These are phyloP conservation scores for Plasmodium berghei DNA, from an alignment of 169 alveolate genomes.

Conservation along the genomic window DNA sequence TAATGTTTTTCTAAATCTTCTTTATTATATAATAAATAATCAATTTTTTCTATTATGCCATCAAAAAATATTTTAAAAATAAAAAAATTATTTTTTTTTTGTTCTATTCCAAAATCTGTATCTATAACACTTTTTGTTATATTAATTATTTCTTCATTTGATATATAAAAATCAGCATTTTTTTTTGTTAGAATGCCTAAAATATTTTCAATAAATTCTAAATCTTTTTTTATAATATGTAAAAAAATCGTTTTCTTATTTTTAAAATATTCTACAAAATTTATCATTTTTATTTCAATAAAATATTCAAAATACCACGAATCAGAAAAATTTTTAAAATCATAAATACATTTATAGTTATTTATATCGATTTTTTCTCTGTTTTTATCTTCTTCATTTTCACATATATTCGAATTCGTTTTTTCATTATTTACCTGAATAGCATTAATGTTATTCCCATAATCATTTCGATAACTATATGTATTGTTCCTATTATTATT, in stretches of 20 bases:
- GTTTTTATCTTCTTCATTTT: background rate
- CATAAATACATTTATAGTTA: slow-evolving; percentile 54
- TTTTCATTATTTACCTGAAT: background rate
- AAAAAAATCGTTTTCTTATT: slow-evolving; percentile 29
- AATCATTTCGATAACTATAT: background rate
- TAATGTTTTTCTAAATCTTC: slow-evolving; percentile 74
- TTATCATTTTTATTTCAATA: slow-evolving; percentile 36
- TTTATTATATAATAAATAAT: slow-evolving; percentile 58
- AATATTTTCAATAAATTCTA: slow-evolving; percentile 38
- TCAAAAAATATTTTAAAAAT: slow-evolving; percentile 49
- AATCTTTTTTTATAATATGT: slow-evolving; percentile 23
- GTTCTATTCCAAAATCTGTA: slow-evolving; percentile 21
- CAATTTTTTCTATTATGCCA: slow-evolving; percentile 59
- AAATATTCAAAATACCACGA: slow-evolving; percentile 74
- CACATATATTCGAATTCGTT: background rate
- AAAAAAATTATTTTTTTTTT: slow-evolving; percentile 43
- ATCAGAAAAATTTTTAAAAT: slow-evolving; percentile 65
- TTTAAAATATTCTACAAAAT: slow-evolving; percentile 42
- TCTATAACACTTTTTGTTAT: slow-evolving; percentile 27
- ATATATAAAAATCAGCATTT: slow-evolving; percentile 26
- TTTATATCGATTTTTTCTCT: slow-evolving; percentile 23
- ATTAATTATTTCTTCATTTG: slow-evolving; percentile 67
- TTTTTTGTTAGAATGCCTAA: slow-evolving; percentile 15
- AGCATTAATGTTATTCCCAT: background rate
- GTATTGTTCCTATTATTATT: background rate